A percentile compares a stretch with the other conserved stretches of the same genome.
Conservation (phyloP, 140 eudicot species). For the Flaveria floridana region DNA sequence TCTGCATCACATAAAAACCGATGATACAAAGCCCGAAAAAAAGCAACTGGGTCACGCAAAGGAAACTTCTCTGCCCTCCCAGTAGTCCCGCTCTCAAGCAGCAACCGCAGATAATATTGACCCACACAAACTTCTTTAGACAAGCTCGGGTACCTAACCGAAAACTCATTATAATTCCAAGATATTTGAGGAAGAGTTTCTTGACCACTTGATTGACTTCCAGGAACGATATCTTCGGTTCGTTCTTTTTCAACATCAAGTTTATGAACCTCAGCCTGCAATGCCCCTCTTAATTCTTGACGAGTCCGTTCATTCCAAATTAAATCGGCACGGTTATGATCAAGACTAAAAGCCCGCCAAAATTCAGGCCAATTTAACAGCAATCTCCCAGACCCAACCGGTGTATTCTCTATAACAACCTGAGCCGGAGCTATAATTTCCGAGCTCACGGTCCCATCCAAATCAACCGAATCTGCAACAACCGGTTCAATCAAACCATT, state of each 20-base stretch:
- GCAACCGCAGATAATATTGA: constrained; percentile 83
- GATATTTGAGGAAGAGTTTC: constrained; percentile 79
- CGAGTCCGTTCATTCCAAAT: constrained; percentile 98
- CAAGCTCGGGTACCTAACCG: constrained; percentile 79
- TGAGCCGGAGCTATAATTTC: constrained; percentile 92
- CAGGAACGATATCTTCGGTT: constrained; percentile 88
- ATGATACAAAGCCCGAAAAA: constrained; percentile 88
- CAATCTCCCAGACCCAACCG: constrained; percentile 90
- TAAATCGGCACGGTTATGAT: constrained; percentile 96
- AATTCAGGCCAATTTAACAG: constrained; percentile 92
- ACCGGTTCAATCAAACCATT: constrained; percentile 43
- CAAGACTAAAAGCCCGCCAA: constrained; percentile 98
- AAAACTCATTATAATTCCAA: constrained; percentile 93
- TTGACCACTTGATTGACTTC: constrained; percentile 56
- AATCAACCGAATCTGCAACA: constrained; percentile 43
- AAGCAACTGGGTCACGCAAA: constrained; percentile 88
- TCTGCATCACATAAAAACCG: constrained; percentile 96
- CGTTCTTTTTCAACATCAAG: constrained; percentile 91
- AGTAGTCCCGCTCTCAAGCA: constrained; percentile 81
- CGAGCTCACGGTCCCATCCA: constrained; percentile 46
- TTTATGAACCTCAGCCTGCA: constrained; percentile 94
- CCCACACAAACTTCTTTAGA: constrained; percentile 99
- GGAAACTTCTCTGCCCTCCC: constrained; percentile 86
- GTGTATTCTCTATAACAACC: constrained; percentile 79
- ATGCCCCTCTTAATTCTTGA: constrained; percentile 78